Base-by-base conservation (phyloP, 1,284 basidiomycete genomes). In the Ustilago sp. region DNA sequence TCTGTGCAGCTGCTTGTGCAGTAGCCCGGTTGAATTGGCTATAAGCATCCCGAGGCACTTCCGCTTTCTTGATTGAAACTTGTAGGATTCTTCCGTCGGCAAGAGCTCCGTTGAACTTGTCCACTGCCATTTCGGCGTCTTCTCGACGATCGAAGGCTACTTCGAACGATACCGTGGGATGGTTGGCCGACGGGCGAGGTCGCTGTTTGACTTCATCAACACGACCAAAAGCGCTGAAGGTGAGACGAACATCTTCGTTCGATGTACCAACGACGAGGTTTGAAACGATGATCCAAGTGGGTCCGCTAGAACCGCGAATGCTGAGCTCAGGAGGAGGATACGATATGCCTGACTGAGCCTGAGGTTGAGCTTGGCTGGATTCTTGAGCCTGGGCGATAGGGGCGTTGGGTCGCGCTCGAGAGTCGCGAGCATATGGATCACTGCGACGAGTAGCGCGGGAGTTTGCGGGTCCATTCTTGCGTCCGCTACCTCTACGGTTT, bases 71-170 rank as follows among this genome's bases (percentile, higher is more conserved):
- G 75, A 77, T 64, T 19, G 74, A 55, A 23, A 85, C 83, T 32
- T 75, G 69, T 34, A 85, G 58, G 31, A 83, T 74, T 55, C 83
- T 80, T 3, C 84, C 84, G 53, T 85, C 84, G 11, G 84, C 83
- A 4, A 84, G 70, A 35, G 81, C 81, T 17, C 82, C 80, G 60
- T 85, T 72, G 59, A 82, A 81, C 68, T 83, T 82, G 15, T 69
- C 63, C 51, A 79, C 74, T n/a, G 84, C 80, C 41, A 55, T 60
- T 32, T 74, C 48, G 4, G 83, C 84, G 38, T 80, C 79, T 13
- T 66, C 62, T 11, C 73, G 59, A 23, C 60, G 56, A 35, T 77
- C 79, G 51, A 84, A 85, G 1, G 78, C 78, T 4, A 85, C 76
- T 48, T 84, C 77, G 65, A 80, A 85, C 0, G 79, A 64, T 5